Base-by-base conservation (phyloP, 345 rosid species). In the Eucalyptus victrix region DNA sequence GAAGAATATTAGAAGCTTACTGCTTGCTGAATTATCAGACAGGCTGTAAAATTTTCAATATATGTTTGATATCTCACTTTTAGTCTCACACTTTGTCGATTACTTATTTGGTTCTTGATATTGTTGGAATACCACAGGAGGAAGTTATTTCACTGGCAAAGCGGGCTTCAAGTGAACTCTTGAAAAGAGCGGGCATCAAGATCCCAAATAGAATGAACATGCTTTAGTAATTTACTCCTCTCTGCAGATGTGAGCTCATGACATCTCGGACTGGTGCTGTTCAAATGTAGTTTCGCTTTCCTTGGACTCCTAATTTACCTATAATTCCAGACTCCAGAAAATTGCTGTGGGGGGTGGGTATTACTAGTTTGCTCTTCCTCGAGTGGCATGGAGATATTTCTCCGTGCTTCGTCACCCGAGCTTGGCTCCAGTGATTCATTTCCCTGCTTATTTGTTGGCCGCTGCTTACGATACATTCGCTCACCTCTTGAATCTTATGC, bases 121-220 rank as follows among this genome's bases (percentile, higher is more conserved):
- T 14, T 40, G 80, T 1, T 34, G 56, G 69, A 37, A 23, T 51
- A 30, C 80, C 62, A 8, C 90, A 86, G 90, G 88, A 89, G 17
- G 88, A 86, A 89, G 86, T 89, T 60, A 86, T 94, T 87, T 92
- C 93, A 49, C 65, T 60, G 23, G 96, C 96, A 24, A 95, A 92
- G 89, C 90, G 89, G 83, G 95, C 96, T 37, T 91, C 97, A 7
- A 44, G 88, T 8, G 58, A 93, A 86, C 95, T 95, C 67, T 30
- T 95, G 93, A 91, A 44, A 56, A 94, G 95, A 80, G 95, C 96
- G 3, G 93, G 95, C 76, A 93, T 95, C 90, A 88, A 32, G 76
- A 89, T 92, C 51, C 94, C 95, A 21, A 88, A 54, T 89, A 92
- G 94, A 89, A 94, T 95, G 97, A 94, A 93, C 86, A 49, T 94